Evolutionary conservation across 306 rosid genomes (phyloP).

Genomic region (Castanea sativa): DNA sequence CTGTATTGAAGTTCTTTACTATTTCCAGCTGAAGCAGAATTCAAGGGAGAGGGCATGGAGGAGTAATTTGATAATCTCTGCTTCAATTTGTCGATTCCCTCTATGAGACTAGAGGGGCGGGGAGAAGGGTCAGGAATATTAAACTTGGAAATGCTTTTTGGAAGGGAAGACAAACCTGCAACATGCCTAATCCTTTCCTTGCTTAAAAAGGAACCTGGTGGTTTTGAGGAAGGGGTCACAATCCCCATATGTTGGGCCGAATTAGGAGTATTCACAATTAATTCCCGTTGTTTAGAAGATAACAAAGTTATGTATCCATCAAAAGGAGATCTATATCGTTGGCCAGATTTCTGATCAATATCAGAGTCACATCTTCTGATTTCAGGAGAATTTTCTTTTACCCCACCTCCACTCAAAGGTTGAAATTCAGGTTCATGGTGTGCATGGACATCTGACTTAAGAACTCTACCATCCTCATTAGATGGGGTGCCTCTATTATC

Average conservation of each 20-base stretch:
- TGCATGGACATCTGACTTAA: constrained; percentile 29
- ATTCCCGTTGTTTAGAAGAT: constrained; percentile 26
- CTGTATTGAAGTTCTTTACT: constrained; percentile 30
- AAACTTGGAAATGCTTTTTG: constrained; percentile 50
- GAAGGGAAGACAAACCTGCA: constrained; percentile 35
- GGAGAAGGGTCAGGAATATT: constrained; percentile 50
- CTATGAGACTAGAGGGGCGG: constrained; percentile 48
- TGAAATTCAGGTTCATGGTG: constrained; percentile 26
- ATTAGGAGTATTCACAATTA: constrained; percentile 37
- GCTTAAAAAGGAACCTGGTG: constrained; percentile 19
- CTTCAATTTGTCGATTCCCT: constrained; percentile 52
- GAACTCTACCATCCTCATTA: constrained; percentile 24
- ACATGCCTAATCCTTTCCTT: constrained; percentile 25
- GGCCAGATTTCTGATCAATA: constrained; percentile 28
- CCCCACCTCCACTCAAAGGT: constrained; percentile 21
- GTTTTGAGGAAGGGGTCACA: constrained; percentile 42
- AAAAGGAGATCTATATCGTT: constrained; percentile 28
- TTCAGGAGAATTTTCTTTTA: constrained; percentile 29
- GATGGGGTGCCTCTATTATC: constrained; percentile 25
- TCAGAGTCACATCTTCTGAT: constrained; percentile 17
- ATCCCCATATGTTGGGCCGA: constrained; percentile 30
- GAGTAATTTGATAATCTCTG: constrained; percentile 55
- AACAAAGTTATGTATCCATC: constrained; percentile 26
- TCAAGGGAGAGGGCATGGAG: constrained; percentile 37
- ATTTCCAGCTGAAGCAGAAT: constrained; percentile 12